Evolutionary conservation across 2,329 filamentous ascomycete genomes (phyloP).

Genomic region (Diaporthe sp.): DNA sequence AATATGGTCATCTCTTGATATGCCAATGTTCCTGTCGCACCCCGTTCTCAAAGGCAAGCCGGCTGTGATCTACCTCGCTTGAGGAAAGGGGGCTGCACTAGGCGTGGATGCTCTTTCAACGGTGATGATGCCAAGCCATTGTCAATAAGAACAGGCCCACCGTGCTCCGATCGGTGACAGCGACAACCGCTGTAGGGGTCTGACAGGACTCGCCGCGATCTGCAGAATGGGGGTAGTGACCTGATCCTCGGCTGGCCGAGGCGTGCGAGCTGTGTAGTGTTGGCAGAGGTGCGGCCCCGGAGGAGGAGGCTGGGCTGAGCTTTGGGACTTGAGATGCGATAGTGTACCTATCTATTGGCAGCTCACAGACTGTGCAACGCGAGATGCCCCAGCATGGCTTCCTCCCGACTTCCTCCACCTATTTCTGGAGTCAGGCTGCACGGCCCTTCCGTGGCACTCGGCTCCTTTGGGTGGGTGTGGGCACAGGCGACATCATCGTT

Average conservation of each 20-base stretch:
- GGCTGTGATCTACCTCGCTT: slow-evolving; percentile 23
- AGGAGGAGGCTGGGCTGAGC: background rate
- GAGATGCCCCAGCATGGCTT: background rate
- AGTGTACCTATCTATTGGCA: background rate
- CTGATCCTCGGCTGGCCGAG: background rate
- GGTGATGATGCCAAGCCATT: slow-evolving; percentile 25
- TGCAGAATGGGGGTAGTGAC: background rate
- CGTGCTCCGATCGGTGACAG: background rate
- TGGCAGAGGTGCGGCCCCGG: background rate
- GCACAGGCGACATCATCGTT: background rate
- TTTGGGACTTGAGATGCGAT: background rate
- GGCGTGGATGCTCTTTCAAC: slow-evolving; percentile 10
- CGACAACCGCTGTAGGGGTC: background rate
- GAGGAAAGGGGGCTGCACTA: slow-evolving; percentile 25
- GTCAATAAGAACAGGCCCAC: slow-evolving; percentile 21
- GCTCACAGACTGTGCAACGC: background rate
- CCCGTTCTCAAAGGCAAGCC: background rate
- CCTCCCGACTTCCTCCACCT: slow-evolving; percentile 6
- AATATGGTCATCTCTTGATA: background rate
- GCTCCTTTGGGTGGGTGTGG: slow-evolving; percentile 5
- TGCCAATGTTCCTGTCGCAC: background rate
- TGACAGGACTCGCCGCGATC: slow-evolving; percentile 9
- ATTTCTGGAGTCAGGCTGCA: slow-evolving; percentile 9
- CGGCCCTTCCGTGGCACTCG: background rate
- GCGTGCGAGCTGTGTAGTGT: background rate